Evolutionary conservation across 1,139 yeast genomes (phyloP).

Genomic region (Groenewaldozyma auringiensis): DNA sequence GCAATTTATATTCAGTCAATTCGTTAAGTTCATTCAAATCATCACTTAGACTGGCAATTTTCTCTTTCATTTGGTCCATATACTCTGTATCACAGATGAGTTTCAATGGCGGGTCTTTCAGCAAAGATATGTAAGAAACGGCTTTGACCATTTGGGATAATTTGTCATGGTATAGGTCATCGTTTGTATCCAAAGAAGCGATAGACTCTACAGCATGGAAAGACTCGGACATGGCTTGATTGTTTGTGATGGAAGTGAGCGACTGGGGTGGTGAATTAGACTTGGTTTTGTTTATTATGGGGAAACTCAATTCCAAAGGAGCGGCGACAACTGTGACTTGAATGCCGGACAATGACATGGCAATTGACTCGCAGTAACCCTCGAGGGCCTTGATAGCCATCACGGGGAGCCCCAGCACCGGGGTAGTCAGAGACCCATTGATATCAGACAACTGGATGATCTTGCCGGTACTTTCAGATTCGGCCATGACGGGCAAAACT

Average conservation of each 20-base stretch:
- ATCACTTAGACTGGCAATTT: slow-evolving; percentile 25
- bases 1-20: too few relatives aligned
- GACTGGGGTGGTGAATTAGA: background rate
- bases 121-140: slow-evolving; percentile 27
- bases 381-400: slow-evolving; percentile 31
- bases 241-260: slow-evolving; percentile 13
- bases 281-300: slow-evolving; percentile 15
- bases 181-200: slow-evolving; percentile 19
- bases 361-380: slow-evolving; percentile 31
- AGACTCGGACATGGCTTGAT: slow-evolving; percentile 17
- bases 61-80: slow-evolving; percentile 26
- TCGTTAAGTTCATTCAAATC: slow-evolving; percentile 28
- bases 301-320: slow-evolving; percentile 25
- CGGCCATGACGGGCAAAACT: slow-evolving; percentile 23
- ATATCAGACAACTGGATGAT: slow-evolving; percentile 28
- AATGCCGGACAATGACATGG: slow-evolving; percentile 26
- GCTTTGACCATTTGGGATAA: slow-evolving; percentile 14
- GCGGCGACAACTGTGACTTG: slow-evolving; percentile 29
- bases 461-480: slow-evolving; percentile 25
- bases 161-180: background rate
- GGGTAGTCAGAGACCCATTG: slow-evolving; percentile 29
- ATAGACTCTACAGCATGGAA: slow-evolving; percentile 20
- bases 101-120: slow-evolving; percentile 29
- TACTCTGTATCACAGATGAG: slow-evolving; percentile 28
- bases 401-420: slow-evolving; percentile 24